Evolutionary conservation across 306 rosid species (phyloP).

Genomic region (Gillenia trifoliata): DNA sequence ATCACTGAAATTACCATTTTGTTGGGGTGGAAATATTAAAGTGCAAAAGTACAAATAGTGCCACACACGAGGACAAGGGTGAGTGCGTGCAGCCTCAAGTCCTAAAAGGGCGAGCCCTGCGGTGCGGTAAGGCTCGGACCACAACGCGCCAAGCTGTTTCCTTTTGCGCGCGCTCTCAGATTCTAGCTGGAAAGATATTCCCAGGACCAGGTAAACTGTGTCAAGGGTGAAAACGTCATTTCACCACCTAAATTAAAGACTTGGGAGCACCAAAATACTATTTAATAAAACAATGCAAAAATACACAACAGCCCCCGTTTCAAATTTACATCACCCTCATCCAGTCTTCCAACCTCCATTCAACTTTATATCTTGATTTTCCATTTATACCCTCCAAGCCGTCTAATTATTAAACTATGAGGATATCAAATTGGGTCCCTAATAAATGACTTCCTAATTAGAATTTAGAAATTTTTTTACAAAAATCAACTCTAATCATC

Average conservation of each 20-base stretch:
- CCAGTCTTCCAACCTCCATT: conserved; percentile 19
- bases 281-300: not conserved
- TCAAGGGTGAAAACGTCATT: not conserved
- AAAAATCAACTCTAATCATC: no score
- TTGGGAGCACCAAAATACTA: not conserved
- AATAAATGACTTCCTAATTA: no score
- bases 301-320: not conserved
- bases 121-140: conserved; percentile 5
- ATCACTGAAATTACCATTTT: not conserved
- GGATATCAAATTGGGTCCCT: no score
- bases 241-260: not conserved
- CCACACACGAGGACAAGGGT: not conserved
- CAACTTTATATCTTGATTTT: not conserved
- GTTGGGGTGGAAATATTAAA: no score
- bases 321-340: not conserved
- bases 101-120: not conserved
- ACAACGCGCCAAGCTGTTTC: not conserved
- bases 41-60: not conserved
- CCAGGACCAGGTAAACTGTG: not conserved
- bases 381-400: not conserved
- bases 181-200: not conserved
- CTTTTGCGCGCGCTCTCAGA: not conserved
- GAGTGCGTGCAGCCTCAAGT: not conserved
- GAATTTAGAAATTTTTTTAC: no score
- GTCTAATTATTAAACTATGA: not conserved